Conservation (phyloP, 78 protist genomes). For the Dictyostelium citrinum region DNA sequence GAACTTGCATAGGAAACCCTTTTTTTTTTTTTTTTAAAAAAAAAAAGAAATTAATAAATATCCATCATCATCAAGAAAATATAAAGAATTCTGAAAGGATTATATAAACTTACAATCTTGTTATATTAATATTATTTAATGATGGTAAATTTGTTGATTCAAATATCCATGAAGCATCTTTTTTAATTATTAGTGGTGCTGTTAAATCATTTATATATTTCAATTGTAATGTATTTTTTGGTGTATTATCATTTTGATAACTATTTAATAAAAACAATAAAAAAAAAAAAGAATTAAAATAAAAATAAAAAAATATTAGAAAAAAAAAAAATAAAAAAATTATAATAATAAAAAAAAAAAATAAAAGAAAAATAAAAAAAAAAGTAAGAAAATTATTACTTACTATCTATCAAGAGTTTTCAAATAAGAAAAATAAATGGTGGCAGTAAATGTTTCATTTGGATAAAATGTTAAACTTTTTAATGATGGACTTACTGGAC, state of each 20-base stretch:
- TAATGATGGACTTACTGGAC: neutral
- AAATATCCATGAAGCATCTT: neutral
- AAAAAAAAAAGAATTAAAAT: no score
- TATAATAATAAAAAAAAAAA: no score
- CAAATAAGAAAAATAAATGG: neutral
- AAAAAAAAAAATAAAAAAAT: no score
- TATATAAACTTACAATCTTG: neutral
- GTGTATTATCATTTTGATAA: neutral
- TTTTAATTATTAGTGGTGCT: neutral
- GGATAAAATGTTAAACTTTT: neutral
- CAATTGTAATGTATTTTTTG: neutral
- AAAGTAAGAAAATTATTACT: no score
- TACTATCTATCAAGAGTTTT: neutral
- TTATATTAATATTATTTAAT: neutral
- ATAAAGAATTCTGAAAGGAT: no score
- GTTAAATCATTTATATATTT: neutral
- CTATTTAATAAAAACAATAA: no score
- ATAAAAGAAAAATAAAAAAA: no score
- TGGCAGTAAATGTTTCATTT: neutral
- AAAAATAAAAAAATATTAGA: no score
- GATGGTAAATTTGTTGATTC: neutral
- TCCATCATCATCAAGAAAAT: neutral
- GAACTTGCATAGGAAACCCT: neutral
- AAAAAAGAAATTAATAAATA: no score
- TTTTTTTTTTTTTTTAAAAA: neutral